Percentiles rank a stretch among this genome's conserved stretches.
Conservation (phyloP, 2,329 filamentous ascomycete species). For the Fusarium buharicum region DNA sequence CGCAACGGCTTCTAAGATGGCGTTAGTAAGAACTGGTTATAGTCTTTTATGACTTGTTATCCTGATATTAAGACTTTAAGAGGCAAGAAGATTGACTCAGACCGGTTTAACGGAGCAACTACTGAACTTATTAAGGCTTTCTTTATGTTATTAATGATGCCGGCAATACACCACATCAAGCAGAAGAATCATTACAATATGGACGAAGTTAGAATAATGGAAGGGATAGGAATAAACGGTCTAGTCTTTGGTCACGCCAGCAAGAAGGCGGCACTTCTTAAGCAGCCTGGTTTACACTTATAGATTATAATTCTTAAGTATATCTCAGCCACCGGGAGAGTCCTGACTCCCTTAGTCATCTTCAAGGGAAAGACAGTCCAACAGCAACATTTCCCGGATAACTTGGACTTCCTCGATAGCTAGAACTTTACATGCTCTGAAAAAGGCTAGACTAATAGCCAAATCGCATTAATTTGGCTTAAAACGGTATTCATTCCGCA, state of each 20-base stretch:
- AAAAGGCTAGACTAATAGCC: no score
- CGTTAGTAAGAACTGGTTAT: not conserved
- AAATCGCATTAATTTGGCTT: no score
- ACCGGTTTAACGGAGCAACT: not conserved
- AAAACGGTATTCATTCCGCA: no score
- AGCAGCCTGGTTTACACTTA: slow-evolving; percentile 3
- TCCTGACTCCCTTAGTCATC: slow-evolving; percentile 2
- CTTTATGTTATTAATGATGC: not conserved
- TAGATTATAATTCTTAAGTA: slow-evolving; percentile 12
- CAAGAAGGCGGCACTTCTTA: not conserved
- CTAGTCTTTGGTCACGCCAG: slow-evolving; percentile 6
- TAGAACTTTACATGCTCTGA: no score
- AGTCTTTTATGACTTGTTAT: not conserved
- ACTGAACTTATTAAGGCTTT: slow-evolving; percentile 6
- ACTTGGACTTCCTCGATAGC: no score
- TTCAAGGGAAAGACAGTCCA: slow-evolving; percentile 3
- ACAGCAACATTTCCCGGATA: slow-evolving; percentile 4
- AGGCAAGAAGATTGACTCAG: not conserved
- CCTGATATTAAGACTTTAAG: not conserved
- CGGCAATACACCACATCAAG: not conserved
- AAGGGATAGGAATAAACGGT: slow-evolving; percentile 5
- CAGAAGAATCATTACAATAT: slow-evolving; percentile 3
- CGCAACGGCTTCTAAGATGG: not conserved
- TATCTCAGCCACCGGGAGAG: slow-evolving; percentile 2
- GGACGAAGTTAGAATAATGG: slow-evolving; percentile 10